Evolutionary conservation across 2,329 filamentous ascomycete species (phyloP).

Genomic region (Camptophora hylomeconis): DNA sequence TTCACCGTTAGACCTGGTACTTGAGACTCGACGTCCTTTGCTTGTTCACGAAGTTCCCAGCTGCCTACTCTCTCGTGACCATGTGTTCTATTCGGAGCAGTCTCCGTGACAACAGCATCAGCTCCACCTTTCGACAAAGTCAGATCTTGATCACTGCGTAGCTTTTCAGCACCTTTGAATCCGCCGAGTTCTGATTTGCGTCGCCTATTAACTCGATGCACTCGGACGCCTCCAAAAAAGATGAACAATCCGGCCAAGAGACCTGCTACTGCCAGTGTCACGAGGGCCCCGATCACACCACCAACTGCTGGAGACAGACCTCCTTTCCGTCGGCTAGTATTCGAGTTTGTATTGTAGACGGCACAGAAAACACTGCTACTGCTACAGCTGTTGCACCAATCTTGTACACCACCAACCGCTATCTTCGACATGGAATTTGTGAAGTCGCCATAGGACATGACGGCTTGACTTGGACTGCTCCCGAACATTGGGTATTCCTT

Average conservation of each 20-base stretch:
- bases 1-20: conserved; percentile 7
- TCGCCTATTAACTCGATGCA: conserved; percentile 25
- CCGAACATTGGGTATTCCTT: conserved; percentile 39
- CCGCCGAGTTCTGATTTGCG: conserved; percentile 34
- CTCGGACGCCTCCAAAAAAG: conserved; percentile 30
- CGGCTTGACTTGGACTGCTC: conserved; percentile 30
- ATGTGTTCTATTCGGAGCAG: conserved; percentile 17
- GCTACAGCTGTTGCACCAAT: conserved; percentile 41
- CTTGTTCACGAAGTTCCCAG: conserved; percentile 38
- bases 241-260: conserved; percentile 28
- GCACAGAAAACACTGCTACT: conserved; percentile 38
- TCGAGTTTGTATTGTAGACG: conserved; percentile 20
- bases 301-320: conserved; percentile 29
- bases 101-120: conserved; percentile 20
- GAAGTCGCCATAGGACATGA: conserved; percentile 41
- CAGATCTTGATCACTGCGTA: conserved; percentile 42
- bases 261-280: conserved; percentile 35
- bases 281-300: conserved; percentile 43
- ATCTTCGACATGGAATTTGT: conserved; percentile 30
- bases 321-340: conserved; percentile 3
- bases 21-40: conserved; percentile 11
- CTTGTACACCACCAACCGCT: conserved; percentile 28
- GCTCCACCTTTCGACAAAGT: conserved; percentile 31
- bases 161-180: conserved; percentile 42
- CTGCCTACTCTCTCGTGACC: conserved; percentile 43